Conservation (phyloP, 495 filamentous ascomycete species). For the Neurospora sp. region DNA sequence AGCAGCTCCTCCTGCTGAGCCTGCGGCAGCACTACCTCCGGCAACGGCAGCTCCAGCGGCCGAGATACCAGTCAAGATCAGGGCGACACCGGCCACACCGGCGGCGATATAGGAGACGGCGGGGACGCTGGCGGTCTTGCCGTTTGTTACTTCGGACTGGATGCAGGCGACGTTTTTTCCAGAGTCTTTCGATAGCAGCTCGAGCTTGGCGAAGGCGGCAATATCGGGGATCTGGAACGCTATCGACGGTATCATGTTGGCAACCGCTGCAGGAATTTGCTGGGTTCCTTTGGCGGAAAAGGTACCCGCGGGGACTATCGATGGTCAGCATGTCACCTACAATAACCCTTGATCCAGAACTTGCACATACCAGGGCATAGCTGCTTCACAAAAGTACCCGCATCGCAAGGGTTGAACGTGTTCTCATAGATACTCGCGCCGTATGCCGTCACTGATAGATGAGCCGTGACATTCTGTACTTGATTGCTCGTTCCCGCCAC, state of each 20-base stretch:
- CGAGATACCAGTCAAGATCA: conserved; percentile 63
- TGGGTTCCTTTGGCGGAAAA: conserved; percentile 66
- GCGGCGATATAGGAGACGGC: conserved; percentile 78
- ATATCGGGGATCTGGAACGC: conserved; percentile 89
- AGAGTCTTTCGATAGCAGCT: conserved; percentile 51
- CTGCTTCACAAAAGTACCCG: conserved; percentile 50
- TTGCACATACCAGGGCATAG: conserved; percentile 69
- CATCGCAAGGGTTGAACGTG: conserved; percentile 71
- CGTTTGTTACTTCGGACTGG: conserved; percentile 71
- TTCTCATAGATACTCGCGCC: conserved; percentile 74
- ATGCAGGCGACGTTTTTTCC: conserved; percentile 69
- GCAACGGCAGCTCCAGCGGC: conserved; percentile 52
- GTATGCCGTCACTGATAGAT: conserved; percentile 74
- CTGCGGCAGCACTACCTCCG: conserved; percentile 29
- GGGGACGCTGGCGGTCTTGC: conserved; percentile 64
- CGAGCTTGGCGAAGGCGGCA: conserved; percentile 72
- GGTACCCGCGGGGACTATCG: conserved; percentile 55
- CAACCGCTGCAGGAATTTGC: conserved; percentile 57
- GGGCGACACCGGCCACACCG: conserved; percentile 76
- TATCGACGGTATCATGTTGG: conserved; percentile 71
- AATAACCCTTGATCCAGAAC: background rate
- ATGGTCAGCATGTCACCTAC: conserved; percentile 17
- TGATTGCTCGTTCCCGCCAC: conserved; percentile 65
- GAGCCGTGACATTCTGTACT: conserved; percentile 71
- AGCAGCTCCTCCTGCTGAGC: conserved; percentile 20